Evolutionary conservation across 768 basidiomycete genomes (phyloP), one percentile per base, ranked within the genome.

Genomic region (Leccinum obscurum): DNA sequence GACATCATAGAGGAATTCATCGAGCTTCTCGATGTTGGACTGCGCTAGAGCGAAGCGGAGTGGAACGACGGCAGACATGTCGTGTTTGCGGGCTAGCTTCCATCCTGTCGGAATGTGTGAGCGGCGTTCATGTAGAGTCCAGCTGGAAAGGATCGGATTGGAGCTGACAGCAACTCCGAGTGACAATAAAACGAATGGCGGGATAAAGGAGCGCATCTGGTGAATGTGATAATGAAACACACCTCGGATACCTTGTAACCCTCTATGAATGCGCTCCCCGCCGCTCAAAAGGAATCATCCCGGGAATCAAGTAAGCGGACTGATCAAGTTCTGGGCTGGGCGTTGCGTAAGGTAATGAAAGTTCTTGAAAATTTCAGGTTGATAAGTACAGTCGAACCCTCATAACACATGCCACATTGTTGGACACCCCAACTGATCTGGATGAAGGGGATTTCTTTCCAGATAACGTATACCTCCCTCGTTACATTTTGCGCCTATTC

Each of bases 1-100:
- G 13, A 83, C 75, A 3, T 77, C 71, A 61, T 77, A 68, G 44
- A 83, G 76, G 52, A 73, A 65, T 55, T 77, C 74, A 24, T 80
- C 78, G 15, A 83, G 61, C 35, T 70, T 52, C 54, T 77, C 66
- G 7, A 79, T 56, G 61, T 83, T 81, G 49, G 66, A 68, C 64
- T 83, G 81, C 7, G 64, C 62, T 5, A 83, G 75, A 0, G 80
- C 81, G 41, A 82, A 76, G 51, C 80, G 79, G 37, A 83, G 68
- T 8, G 81, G 81, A 30, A 82, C 57, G 1, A 72, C 58, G 20
- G 70, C 68, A 46, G 72, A 59, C 10, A 75, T 20, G 37, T 75
- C 64, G 20, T 75, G 68, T 4, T 71, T 75, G 28, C 74, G 70
- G 14, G 70, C 55, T 4, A 64, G 57, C 1, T 41, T 44, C 81